These are phyloP conservation scores for Fusarium palustre DNA, from an alignment of 2,329 filamentous ascomycete species.

Conservation along the genomic window DNA sequence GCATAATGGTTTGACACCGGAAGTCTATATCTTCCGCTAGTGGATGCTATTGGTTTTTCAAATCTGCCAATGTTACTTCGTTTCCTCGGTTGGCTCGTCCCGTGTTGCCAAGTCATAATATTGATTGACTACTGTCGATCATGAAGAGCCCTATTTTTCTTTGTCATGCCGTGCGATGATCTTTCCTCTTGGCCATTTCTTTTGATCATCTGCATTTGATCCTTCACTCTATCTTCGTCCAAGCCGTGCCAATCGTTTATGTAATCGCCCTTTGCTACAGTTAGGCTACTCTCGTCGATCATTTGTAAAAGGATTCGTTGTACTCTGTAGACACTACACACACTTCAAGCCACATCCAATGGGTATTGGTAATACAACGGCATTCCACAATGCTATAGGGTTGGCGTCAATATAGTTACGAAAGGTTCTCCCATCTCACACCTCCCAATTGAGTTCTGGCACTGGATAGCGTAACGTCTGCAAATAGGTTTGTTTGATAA, in stretches of 20 bases:
- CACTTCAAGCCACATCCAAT: accelerated
- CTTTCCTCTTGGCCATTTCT: background rate
- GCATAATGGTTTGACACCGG: background rate
- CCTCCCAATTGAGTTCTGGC: background rate
- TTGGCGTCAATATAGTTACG: background rate
- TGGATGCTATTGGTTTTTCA: background rate
- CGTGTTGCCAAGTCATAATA: constrained; percentile 1
- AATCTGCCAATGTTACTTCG: background rate
- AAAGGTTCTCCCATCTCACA: background rate
- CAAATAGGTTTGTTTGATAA: background rate
- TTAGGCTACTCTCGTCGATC: background rate
- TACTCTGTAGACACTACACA: too few species aligned
- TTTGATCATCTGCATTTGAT: background rate
- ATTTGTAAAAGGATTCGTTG: background rate
- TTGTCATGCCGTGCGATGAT: background rate
- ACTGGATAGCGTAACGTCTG: background rate
- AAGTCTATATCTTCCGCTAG: background rate
- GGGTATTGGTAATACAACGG: background rate
- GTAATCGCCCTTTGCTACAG: too few species aligned
- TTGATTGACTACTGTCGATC: constrained; percentile 13
- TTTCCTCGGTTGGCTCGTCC: background rate
- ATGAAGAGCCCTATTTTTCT: background rate
- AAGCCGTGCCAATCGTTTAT: background rate
- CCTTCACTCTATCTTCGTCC: background rate
- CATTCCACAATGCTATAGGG: background rate